Conservation (phyloP, 345 rosid species). For the Euphorbia lathyris region DNA sequence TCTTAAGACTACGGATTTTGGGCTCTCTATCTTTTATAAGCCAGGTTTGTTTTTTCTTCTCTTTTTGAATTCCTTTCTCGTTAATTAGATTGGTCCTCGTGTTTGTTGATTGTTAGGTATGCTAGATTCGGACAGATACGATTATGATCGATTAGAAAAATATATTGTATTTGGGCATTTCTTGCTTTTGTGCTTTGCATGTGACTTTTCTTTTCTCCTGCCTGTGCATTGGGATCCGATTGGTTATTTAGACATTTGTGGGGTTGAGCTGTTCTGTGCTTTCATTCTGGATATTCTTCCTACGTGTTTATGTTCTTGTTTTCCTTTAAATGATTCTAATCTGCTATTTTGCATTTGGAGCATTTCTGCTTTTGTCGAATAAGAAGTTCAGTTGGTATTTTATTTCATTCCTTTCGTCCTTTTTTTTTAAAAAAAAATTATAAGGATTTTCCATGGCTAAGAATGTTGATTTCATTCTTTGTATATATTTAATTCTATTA, state of each 20-base stretch:
- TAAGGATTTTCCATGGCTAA: background rate
- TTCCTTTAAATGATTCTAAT: background rate
- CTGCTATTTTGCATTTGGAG: too few species aligned
- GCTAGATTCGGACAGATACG: background rate
- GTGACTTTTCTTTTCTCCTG: background rate
- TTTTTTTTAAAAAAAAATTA: background rate
- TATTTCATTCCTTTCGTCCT: background rate
- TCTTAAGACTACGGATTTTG: slow-evolving; percentile 89
- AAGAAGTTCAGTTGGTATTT: background rate
- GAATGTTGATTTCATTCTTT: background rate
- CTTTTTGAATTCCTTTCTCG: background rate
- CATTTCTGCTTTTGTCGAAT: too few species aligned
- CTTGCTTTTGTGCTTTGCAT: too few species aligned
- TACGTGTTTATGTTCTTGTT: background rate
- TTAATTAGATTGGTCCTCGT: background rate
- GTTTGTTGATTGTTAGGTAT: background rate
- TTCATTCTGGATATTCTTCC: too few species aligned
- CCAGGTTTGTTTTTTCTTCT: slow-evolving; percentile 53
- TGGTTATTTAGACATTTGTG: background rate
- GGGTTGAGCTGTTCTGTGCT: background rate
- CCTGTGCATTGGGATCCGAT: too few species aligned
- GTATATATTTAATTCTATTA: background rate
- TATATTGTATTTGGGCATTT: background rate
- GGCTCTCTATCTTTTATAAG: slow-evolving; percentile 85
- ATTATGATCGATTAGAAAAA: background rate